Evolutionary conservation across 139 green algal species (phyloP).

Genomic region (Chlorella sp.): DNA sequence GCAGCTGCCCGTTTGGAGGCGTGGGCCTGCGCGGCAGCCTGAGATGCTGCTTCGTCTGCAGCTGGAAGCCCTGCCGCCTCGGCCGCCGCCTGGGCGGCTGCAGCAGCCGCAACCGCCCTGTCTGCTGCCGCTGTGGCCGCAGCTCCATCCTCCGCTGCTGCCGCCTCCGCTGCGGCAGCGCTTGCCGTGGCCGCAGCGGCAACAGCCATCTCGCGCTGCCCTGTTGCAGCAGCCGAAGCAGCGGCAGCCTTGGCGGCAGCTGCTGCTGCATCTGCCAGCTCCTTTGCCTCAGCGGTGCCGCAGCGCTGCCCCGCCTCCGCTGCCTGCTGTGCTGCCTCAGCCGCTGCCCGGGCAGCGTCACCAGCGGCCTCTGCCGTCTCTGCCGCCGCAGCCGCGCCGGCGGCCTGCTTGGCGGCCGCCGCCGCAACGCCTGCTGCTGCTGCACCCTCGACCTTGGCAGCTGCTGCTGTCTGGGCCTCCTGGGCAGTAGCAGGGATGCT

Average conservation of each 20-base stretch:
- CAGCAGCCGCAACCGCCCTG: background rate
- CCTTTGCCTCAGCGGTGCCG: slow-evolving; percentile 1
- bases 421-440: background rate
- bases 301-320: background rate
- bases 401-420: background rate
- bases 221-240: background rate
- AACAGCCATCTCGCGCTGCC: background rate
- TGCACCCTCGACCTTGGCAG: background rate
- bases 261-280: background rate
- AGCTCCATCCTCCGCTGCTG: background rate
- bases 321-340: background rate
- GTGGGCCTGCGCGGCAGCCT: background rate
- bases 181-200: background rate
- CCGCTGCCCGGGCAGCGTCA: background rate
- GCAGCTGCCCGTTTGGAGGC: background rate
- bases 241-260: background rate
- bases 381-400: background rate
- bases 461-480: background rate
- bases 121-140: background rate
- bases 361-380: background rate
- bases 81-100: background rate
- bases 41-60: background rate
- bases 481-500: background rate
- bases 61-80: background rate
- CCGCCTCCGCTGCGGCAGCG: background rate